Base-by-base conservation (phyloP, 768 basidiomycete species). In the Phylloporus sp. region DNA sequence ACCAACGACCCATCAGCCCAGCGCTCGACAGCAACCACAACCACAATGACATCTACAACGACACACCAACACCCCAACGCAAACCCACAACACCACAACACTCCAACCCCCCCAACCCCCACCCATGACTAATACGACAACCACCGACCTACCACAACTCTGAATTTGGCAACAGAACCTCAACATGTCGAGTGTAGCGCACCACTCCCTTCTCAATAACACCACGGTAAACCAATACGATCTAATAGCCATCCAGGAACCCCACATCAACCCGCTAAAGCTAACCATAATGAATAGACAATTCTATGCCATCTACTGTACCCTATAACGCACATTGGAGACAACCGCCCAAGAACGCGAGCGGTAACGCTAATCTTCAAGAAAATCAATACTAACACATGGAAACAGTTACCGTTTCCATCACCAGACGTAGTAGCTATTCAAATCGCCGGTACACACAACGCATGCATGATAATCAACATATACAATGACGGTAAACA, bases 401-500 rank as follows among this genome's bases (percentile, higher is more conserved):
- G 55, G 53, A 23, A 8, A 14, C 48, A 52, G n/a, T 20, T 56
- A 1, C 35, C 44, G 0, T 50, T 53, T 27, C 38, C 44, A 0
- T 53, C 45, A 1, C 23, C 38, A 0, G 39, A 56, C 10, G 31
- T 50, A 0, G 17, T 44, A 1, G 20, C 42, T 0, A 31, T 48
- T 1, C 29, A 46, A 20, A 5, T 55, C 1, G 9, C 4, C 3
- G 37, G 36, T 0, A 17, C 31, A 0, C 27, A 18, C 6, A 32
- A 44, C 1, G 13, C 2, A 2, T 55, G 28, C 27, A 47, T 34
- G 0, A 9, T 52, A 0, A 34, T 49, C 24, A 52, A 55, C 13
- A 43, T 55, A 0, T 55, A 55, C 27, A 55, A 51, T 6, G 21
- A 55, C 18, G 37, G 49, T 21, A 48, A 13, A 1, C 18, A 23